Base-by-base conservation (phyloP, 2,329 filamentous ascomycete species). In the Ampelomyces quisqualis region DNA sequence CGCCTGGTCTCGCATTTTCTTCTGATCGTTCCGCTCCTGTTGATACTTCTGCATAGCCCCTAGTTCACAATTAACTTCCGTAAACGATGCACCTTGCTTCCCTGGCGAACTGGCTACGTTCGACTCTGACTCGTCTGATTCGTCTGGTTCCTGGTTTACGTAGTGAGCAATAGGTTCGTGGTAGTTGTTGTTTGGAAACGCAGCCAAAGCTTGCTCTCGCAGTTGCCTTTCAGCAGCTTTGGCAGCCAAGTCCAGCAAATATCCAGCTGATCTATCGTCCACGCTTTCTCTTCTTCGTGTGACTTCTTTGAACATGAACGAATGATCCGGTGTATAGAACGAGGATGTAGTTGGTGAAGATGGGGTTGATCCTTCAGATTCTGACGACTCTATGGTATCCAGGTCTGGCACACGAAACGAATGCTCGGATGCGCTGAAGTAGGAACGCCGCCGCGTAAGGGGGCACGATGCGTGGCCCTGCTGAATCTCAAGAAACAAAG, bases 21-120 rank as follows among this genome's bases (percentile, higher is more conserved):
- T 50, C 22, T 60, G 55, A 28, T 58, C 53, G 28, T 75, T 74
- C 53, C 76, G 70, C 55, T 83, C 75, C 53, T 88, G 81, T 36
- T 83, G 85, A 67, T 91, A 85, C 55, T 84, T 79, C 54, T 88
- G 85, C 85, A 93, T 87, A 55, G 89, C 84, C 57, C 84, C 79
- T 59, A 93, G 77, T 62, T 89, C 88, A 83, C 86, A 91, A 42
- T 79, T 72, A 3, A 80, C 77, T 54, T 82, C 75, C 34, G 80
- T 78, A 2, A 81, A 84, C 33, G 82, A 85, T 32, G 81, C 81
- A 58, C 83, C 81, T 27, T 81, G 77, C 43, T 79, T 64, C 10
- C 39, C 28, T 26, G 38, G 48, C 10, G 36, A 38, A 11, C 53
- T 55, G 17, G 51, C 47, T 2, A 40, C 20, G n/a, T 35, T 38